Evolutionary conservation across 306 rosid species (phyloP), one percentile per base, ranked within the genome.

Genomic region (Neltuma alba): DNA sequence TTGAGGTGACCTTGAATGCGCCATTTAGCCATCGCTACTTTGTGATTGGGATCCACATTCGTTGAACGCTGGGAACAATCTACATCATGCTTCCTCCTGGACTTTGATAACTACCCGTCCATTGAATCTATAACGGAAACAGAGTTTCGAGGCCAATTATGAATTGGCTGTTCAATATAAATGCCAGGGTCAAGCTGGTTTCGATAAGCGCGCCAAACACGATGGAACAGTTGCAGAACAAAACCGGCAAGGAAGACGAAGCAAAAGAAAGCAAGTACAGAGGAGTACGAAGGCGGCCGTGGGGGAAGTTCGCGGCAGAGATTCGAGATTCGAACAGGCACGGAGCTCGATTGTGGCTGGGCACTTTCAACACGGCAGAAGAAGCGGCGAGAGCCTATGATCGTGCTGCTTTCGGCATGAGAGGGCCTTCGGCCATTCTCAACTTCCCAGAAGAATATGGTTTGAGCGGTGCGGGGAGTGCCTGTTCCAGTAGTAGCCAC

Each of bases 361-460:
- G 97, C 1, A 92, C 97, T 7, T 92, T 87, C 45, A 75, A 70
- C 78, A 89, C 90, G 0, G 92, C 85, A 0, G 83, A 87, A 70
- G 95, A 89, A 61, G 95, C 92, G 9, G 94, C 94, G 6, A 83
- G 96, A 72, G 94, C 97, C 58, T 89, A 91, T 47, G 96, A 91
- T 71, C 80, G 80, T 27, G 96, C 90, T 23, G 97, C 94, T 34
- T 88, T 84, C 74, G 48, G 83, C 2, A 91, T 89, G 94, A 89
- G 94, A 82, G 97, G 97, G 28, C 6, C 34, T 41, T 50, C 37
- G 13, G 96, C 97, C 10, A 86, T 89, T 75, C 91, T 93, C n/a
- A 93, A 91, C 55, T 93, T 91, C 63, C 93, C 97, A 6, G 21
- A 74, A 21, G 92, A 93, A 44, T 27, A 89, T 65, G 78, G 57